Evolutionary conservation across 2,329 filamentous ascomycete species (phyloP).

Genomic region (Penicillium freii): DNA sequence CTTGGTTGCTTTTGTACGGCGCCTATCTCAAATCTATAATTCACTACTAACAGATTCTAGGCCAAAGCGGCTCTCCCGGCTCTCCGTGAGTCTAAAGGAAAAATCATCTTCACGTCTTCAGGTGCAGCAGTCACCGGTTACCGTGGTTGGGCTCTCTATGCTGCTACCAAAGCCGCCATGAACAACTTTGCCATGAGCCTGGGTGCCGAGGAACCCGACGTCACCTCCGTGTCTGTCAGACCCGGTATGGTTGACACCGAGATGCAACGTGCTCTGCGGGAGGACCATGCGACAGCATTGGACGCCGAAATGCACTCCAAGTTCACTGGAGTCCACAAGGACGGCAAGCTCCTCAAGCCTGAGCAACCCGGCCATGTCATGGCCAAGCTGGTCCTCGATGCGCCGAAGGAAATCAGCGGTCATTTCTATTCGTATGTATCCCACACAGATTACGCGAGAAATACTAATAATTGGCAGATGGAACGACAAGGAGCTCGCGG

Average conservation of each 20-base stretch:
- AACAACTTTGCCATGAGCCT: slow-evolving; percentile 33
- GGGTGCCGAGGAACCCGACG: slow-evolving; percentile 30
- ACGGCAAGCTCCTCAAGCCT: slow-evolving; percentile 71
- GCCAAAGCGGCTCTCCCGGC: slow-evolving; percentile 33
- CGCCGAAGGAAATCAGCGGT: slow-evolving; percentile 67
- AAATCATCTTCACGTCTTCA: slow-evolving; percentile 39
- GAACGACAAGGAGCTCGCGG: slow-evolving; percentile 45
- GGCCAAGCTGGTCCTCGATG: slow-evolving; percentile 69
- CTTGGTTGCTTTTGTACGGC: slow-evolving; percentile 68
- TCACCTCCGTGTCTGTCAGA: slow-evolving; percentile 29
- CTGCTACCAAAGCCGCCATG: slow-evolving; percentile 39
- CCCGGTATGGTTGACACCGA: slow-evolving; percentile 39
- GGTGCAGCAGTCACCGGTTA: slow-evolving; percentile 35
- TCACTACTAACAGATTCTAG: slow-evolving; percentile 15
- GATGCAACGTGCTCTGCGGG: slow-evolving; percentile 63
- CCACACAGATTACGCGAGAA: slow-evolving; percentile 1
- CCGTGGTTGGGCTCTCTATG: slow-evolving; percentile 38
- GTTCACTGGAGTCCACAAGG: slow-evolving; percentile 68
- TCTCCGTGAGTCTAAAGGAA: slow-evolving; percentile 35
- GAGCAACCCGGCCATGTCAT: slow-evolving; percentile 86
- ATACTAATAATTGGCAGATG: slow-evolving; percentile 40
- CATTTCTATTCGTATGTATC: slow-evolving; percentile 58
- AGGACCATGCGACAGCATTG: slow-evolving; percentile 64
- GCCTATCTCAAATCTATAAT: neutral
- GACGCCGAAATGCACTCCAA: slow-evolving; percentile 57